Evolutionary conservation across 495 filamentous ascomycete genomes (phyloP).

Genomic region (Neurospora cerealis): DNA sequence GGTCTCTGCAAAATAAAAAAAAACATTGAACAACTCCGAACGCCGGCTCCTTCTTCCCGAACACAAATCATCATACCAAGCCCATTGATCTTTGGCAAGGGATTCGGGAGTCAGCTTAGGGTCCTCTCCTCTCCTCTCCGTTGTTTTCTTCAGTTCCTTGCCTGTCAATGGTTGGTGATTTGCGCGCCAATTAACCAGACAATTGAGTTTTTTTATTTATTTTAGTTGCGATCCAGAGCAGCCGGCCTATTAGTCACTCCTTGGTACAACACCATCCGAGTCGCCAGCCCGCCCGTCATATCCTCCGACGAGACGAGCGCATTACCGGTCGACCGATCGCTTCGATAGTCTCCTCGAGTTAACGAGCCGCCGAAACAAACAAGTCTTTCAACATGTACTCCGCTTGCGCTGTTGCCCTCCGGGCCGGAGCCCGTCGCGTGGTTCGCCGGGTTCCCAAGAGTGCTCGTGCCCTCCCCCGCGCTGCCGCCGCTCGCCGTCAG

Average conservation of each 20-base stretch:
- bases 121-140: constrained; percentile 8
- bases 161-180: constrained; percentile 17
- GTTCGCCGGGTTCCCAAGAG: constrained; percentile 24
- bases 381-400: constrained; percentile 22
- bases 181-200: constrained; percentile 12
- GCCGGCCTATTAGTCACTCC: background rate
- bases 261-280: background rate
- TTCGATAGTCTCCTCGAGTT: background rate
- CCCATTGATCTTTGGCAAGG: constrained; percentile 16
- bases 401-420: constrained; percentile 27
- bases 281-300: background rate
- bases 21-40: constrained; percentile 10
- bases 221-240: background rate
- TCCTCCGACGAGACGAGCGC: background rate
- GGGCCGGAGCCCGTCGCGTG: constrained; percentile 34
- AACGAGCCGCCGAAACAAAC: background rate
- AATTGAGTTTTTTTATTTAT: background rate
- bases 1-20: constrained; percentile 1
- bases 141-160: constrained; percentile 5
- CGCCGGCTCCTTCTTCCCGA: constrained; percentile 2
- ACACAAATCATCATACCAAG: constrained; percentile 2
- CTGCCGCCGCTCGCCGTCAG: constrained; percentile 12
- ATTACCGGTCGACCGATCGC: background rate
- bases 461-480: constrained; percentile 16
- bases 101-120: constrained; percentile 8